Base-by-base conservation (phyloP, 805 yeast species). In the Metschnikowia proteae region DNA sequence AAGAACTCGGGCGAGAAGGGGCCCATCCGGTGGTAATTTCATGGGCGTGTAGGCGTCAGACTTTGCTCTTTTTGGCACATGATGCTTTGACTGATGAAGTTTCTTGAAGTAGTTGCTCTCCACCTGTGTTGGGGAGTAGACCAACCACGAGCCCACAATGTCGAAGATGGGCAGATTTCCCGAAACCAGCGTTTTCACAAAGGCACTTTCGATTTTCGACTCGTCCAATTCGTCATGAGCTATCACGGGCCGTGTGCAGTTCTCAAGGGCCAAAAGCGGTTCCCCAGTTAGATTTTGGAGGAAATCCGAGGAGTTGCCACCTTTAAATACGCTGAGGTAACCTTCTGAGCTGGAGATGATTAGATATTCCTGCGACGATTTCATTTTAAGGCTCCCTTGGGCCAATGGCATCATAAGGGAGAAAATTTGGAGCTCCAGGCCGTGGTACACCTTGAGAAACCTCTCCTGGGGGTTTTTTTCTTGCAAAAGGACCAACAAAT, bases 91-190 rank as follows among this genome's bases (percentile, higher is more conserved):
- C 25, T 32, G 45, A 10, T 33, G 25, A 34, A 71, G 51, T 42
- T 67, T 64, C 30, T 60, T 54, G 52, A 61, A 60, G 50, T 56
- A 50, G 31, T 52, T 54, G 17, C 39, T 44, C 57, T 75, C 79
- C 9, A 54, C 50, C 22, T 67, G 61, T 4, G 74, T 62, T 0
- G 81, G 79, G 9, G 72, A 67, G 53, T 71, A 77, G 5, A 71
- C 76, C 22, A 81, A 57, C 80, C 82, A 78, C 38, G 72, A 64
- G 6, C 77, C 81, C 33, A 69, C 68, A 2, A 80, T 39, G 55
- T 79, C 84, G 54, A 73, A 74, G 1, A 80, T 71, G 1, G 82
- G 77, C 29, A 53, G 47, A 9, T 63, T 66, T 43, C 71, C 74
- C 7, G 48, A 51, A 13, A 59, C 54, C 45, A 71, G 64, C 1